These are phyloP conservation scores for Cruciata laevipes DNA, from an alignment of 257 asterid species.

Conservation along the genomic window DNA sequence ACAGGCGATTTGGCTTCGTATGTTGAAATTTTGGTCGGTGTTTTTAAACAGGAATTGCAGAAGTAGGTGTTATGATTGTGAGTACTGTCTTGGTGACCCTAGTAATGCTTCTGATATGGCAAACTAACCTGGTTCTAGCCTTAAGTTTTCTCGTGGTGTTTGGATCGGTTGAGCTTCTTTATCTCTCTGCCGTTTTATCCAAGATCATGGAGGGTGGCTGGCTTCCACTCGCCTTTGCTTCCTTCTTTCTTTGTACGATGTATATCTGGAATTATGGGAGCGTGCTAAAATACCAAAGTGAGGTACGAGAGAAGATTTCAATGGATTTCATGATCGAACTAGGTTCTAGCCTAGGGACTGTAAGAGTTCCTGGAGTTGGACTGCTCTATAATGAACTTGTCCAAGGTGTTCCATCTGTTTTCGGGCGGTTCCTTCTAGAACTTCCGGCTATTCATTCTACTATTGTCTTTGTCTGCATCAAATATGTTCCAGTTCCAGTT, in stretches of 20 bases:
- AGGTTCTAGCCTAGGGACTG: slow-evolving; percentile 73
- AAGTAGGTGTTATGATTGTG: slow-evolving; percentile 94
- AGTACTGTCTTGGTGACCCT: slow-evolving; percentile 81
- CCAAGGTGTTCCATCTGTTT: slow-evolving; percentile 82
- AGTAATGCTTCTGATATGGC: slow-evolving; percentile 94
- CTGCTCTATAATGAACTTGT: slow-evolving; percentile 82
- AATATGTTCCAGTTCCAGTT: slow-evolving; percentile 74
- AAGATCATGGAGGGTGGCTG: slow-evolving; percentile 93
- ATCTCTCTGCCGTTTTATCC: slow-evolving; percentile 75
- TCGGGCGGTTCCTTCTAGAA: slow-evolving; percentile 65
- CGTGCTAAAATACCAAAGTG: slow-evolving; percentile 74
- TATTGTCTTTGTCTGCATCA: slow-evolving; percentile 80
- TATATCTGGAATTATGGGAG: slow-evolving; percentile 94
- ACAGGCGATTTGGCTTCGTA: not conserved
- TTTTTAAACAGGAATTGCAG: slow-evolving; percentile 68
- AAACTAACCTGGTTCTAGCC: slow-evolving; percentile 57
- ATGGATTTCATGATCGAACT: slow-evolving; percentile 75
- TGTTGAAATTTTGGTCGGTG: not conserved
- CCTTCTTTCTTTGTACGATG: slow-evolving; percentile 71
- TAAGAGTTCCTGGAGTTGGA: slow-evolving; percentile 88
- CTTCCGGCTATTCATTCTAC: slow-evolving; percentile 91
- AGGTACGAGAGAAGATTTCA: slow-evolving; percentile 70
- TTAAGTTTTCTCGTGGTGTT: slow-evolving; percentile 64
- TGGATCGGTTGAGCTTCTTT: slow-evolving; percentile 67
- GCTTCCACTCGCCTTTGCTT: slow-evolving; percentile 81